phyloP scores from a whole-genome alignment of 345 rosid species.

The Salix arbutifolia region DNA sequence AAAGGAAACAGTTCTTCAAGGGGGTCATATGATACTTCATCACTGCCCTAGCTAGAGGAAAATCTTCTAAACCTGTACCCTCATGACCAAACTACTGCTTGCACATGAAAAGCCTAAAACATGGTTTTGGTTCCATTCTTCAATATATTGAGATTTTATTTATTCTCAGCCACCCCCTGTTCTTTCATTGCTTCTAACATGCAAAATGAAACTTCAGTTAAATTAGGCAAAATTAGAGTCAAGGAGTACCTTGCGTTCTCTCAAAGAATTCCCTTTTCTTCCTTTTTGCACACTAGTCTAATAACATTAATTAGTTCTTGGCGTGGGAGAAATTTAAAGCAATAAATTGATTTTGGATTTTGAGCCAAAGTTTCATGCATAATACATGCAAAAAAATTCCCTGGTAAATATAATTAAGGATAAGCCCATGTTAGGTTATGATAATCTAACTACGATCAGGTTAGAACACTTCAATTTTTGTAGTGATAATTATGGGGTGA shows the following conservation, averaged over 20 bases:
- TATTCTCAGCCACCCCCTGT: no score
- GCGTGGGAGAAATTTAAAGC: not conserved
- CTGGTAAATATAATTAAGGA: not conserved
- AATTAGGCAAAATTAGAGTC: no score
- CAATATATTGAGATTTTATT: no score
- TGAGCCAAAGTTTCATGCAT: not conserved
- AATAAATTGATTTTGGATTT: not conserved
- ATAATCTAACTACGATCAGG: not conserved
- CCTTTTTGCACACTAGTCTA: no score
- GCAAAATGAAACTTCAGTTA: no score
- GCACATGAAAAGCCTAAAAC: not conserved
- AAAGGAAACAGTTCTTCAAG: conserved; percentile 12
- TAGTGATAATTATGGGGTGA: not conserved
- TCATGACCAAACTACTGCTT: not conserved
- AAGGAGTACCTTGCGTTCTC: no score
- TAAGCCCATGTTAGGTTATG: not conserved
- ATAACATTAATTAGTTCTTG: no score
- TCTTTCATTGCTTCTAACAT: no score
- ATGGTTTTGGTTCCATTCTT: not conserved
- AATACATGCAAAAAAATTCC: not conserved
- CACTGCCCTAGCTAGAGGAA: conserved; percentile 12
- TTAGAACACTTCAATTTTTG: not conserved
- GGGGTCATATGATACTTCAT: conserved; percentile 15
- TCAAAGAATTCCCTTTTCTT: no score
- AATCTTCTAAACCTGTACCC: not conserved